Conservation (phyloP, 768 basidiomycete species). For the Pisolithus microcarpus region DNA sequence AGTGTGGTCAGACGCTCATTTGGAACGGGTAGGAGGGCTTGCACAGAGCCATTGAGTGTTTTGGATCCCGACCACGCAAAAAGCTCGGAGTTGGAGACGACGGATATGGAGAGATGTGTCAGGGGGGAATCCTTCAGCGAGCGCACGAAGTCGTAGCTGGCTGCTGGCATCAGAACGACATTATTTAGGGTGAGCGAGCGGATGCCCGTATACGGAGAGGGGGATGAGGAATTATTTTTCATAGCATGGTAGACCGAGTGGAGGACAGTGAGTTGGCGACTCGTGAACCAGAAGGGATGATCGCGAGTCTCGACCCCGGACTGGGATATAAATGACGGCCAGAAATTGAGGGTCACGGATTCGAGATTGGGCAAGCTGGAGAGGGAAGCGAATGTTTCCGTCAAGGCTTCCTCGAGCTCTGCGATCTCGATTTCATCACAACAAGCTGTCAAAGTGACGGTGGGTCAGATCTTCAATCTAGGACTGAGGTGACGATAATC, state of each 20-base stretch:
- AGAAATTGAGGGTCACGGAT: constrained; percentile 21
- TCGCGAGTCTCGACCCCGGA: constrained; percentile 18
- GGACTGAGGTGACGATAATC: background rate
- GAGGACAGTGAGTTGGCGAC: constrained; percentile 19
- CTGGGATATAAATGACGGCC: constrained; percentile 24
- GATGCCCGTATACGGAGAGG: constrained; percentile 2
- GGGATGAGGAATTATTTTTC: constrained; percentile 6
- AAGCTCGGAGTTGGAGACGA: constrained; percentile 27
- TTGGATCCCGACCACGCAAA: constrained; percentile 27
- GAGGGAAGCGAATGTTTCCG: constrained; percentile 19
- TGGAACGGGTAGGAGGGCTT: constrained; percentile 18
- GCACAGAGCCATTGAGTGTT: constrained; percentile 18
- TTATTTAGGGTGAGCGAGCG: constrained; percentile 22
- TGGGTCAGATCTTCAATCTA: background rate
- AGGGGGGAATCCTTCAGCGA: constrained; percentile 20
- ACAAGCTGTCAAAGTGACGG: constrained; percentile 2
- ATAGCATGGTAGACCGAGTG: constrained; percentile 20
- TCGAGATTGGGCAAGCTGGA: constrained; percentile 15
- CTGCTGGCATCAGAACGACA: constrained; percentile 17
- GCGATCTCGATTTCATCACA: constrained; percentile 25
- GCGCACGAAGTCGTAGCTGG: constrained; percentile 22
- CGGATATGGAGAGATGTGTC: constrained; percentile 24
- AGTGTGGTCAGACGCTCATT: constrained; percentile 17
- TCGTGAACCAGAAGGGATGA: constrained; percentile 26
- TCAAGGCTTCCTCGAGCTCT: constrained; percentile 25